Evolutionary conservation across 2,329 filamentous ascomycete species (phyloP), one percentile per base, ranked within the genome.

Genomic region (Epichloe bromicola): DNA sequence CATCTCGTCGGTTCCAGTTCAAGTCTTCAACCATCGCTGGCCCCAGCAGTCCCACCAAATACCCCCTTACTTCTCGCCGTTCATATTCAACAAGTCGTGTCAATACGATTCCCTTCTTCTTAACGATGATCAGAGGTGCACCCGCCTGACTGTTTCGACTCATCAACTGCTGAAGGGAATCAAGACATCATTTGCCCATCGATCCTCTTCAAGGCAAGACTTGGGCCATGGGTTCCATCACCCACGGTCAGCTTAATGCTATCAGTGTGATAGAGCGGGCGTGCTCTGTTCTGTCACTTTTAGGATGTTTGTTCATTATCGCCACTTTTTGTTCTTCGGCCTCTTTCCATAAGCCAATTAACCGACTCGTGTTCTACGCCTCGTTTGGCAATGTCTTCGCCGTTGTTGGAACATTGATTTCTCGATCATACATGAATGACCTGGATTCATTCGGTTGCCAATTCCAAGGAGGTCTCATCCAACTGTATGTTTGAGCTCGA

Each of bases 291-390:
- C 66, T 90, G 42, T 91, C 87, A 1, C 65, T 93, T 0, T 48
- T 84, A 2, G 86, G 85, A 51, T 86, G 82, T 42, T 58, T 82
- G 34, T 80, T 90, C 63, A 85, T 89, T 60, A 80, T 91, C 50
- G 58, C 72, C 51, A 89, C 85, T 3, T 93, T 90, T 61, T 67
- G 78, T 33, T 65, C 67, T n/a, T 86, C 83, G 34, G 75, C 73
- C 15, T 74, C 75, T 5, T 93, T 93, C 63, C 85, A 86, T 60
- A 91, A 89, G 61, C 85, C 87, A n/a, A 89, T 93, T 69, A 93
- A 93, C 61, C 76, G 88, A 17, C 74, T 94, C 0, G 82, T 91
- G 10, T 91, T 94, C 65, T 93, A 85, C 63, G 87, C 88, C 6
- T 85, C 85, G 0, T 85, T 87, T 61, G 88, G 87, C 8, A 94